Evolutionary conservation across 208 protist genomes (phyloP), one percentile per base, ranked within the genome.

Genomic region (Endotrypanum monterogeii): DNA sequence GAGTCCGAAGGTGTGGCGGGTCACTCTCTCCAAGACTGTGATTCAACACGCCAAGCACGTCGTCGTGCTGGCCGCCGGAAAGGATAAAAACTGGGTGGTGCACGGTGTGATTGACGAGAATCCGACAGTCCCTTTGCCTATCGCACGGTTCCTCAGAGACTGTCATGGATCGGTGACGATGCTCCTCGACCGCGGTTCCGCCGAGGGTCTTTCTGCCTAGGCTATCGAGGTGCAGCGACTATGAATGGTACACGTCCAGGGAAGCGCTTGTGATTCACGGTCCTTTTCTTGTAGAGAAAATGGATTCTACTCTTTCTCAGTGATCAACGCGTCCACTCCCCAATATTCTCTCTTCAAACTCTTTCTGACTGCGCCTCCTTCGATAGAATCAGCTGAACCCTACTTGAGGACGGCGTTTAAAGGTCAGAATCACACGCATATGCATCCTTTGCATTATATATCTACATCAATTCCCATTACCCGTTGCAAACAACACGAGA

Each of bases 1-100:
- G 91, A 82, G 74, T 52, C 91, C 91, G 4, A 91, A 96, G 73
- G 89, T 96, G 56, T 93, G 88, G 88, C 85, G 91, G 16, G 83
- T 91, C 32, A 94, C 89, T 32, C 70, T 96, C 18, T 87, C 89
- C n/a, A 79, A 81, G 63, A 18, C 57, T n/a, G 82, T 87, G 61
- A 96, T 96, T 41, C 71, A 83, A 68, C 70, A 87, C 39, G 91
- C 91, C 1, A 74, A 76, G 58, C 81, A 94, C 32, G 91, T 96
- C 12, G 75, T 96, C 56, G 79, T 96, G 66, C 79, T 96, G 0
- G 91, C 89, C 7, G 73, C 79, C 18, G 89, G 91, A 0, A 75
- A 78, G 30, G 84, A 92, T 37, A 96, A 96, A 76, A 79, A 80
- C 58, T 94, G 89, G 89, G 91, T 96, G 0, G 63, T 93, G 44